phyloP scores from a whole-genome alignment of 164 flowering plant species.

The Liquidambar formosana region DNA sequence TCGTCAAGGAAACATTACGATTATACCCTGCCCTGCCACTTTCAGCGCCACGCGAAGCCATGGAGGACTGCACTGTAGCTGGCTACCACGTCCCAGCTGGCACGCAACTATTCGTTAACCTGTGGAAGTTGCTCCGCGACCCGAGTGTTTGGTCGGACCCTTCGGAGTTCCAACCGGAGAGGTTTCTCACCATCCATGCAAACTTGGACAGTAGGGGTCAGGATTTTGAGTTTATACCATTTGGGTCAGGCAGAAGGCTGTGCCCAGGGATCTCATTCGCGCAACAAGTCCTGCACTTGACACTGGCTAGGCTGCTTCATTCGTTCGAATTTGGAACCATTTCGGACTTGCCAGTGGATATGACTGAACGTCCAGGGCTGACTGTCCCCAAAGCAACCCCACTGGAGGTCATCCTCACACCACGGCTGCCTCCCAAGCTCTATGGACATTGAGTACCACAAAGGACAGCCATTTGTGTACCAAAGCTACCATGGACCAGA shows the following conservation, averaged over 20 bases:
- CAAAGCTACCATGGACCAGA: no score
- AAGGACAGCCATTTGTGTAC: no score
- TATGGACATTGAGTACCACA: background rate
- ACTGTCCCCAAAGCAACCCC: constrained; percentile 15
- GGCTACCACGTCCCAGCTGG: constrained; percentile 30
- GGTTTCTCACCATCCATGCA: constrained; percentile 20
- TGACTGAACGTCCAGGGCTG: background rate
- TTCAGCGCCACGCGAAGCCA: constrained; percentile 20
- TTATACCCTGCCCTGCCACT: constrained; percentile 23
- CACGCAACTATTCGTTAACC: constrained; percentile 27
- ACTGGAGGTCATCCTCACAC: constrained; percentile 12
- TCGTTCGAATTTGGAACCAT: constrained; percentile 3
- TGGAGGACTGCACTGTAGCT: constrained; percentile 24
- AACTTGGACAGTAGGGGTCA: constrained; percentile 6
- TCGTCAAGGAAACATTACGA: constrained; percentile 23
- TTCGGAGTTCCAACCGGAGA: constrained; percentile 34
- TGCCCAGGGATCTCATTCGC: constrained; percentile 12
- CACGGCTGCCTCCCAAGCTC: constrained; percentile 5
- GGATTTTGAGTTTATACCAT: constrained; percentile 12
- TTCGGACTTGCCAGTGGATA: background rate
- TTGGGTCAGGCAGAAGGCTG: constrained; percentile 14
- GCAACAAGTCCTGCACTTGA: constrained; percentile 7
- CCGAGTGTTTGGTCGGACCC: constrained; percentile 36
- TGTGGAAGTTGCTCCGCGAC: constrained; percentile 43
- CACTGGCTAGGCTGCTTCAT: constrained; percentile 15